Percentiles rank a stretch among this genome's conserved stretches.
Conservation (phyloP, 345 rosid species). For the Hirschfeldia incana region DNA sequence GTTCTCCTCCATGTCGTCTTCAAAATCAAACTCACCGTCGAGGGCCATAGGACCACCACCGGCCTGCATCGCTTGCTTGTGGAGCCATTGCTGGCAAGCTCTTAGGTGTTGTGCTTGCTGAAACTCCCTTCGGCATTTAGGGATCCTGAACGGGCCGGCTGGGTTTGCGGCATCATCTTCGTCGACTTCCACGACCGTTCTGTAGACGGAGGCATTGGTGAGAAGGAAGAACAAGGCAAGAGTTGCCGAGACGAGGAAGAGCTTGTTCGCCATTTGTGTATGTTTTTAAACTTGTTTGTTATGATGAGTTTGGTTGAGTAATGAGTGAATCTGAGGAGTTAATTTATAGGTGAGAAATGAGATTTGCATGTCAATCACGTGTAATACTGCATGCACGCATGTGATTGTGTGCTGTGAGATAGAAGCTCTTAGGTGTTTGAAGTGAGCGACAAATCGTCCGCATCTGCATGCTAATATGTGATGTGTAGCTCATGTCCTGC, state of each 20-base stretch:
- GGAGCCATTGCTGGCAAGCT: no score
- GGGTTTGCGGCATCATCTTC: no score
- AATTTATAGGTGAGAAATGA: neutral
- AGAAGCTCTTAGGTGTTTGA: conserved; percentile 24
- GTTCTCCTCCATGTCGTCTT: no score
- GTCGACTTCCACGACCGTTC: no score
- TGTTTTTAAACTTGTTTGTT: neutral
- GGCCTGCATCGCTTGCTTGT: no score
- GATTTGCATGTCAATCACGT: conserved; percentile 30
- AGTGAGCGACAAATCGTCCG: conserved; percentile 29
- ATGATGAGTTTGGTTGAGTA: neutral
- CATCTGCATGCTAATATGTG: conserved; percentile 19
- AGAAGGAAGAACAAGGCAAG: no score
- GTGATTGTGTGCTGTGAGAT: neutral
- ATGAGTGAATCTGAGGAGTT: neutral
- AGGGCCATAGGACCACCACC: no score
- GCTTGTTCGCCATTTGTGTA: conserved; percentile 31
- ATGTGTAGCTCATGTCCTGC: conserved; percentile 19
- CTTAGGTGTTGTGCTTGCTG: no score
- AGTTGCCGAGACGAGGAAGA: conserved; percentile 17
- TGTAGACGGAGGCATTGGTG: no score
- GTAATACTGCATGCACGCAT: neutral
- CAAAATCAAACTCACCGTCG: no score
- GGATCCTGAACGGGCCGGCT: no score
- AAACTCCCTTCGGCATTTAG: no score